Evolutionary conservation across 345 rosid genomes (phyloP), one percentile per base, ranked within the genome.

Genomic region (Syzygium jambos): DNA sequence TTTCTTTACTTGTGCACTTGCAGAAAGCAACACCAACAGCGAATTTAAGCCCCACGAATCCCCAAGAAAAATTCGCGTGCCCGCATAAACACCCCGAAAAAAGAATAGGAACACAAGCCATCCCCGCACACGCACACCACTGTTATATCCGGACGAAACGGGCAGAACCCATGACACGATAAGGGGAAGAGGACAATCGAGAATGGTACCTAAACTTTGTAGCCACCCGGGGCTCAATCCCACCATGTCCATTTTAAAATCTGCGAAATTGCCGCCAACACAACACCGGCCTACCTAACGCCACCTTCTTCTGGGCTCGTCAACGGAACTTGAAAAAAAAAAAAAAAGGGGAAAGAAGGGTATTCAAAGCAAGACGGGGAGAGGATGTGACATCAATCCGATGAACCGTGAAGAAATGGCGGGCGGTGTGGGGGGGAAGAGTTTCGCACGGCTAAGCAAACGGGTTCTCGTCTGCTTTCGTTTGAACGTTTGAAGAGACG

Each of bases 191-290:
- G 12, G 61, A 78, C 49, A 54, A 52, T 89, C 4, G 17, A 49
- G 86, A 85, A 86, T 6, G 14, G 85, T 77, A 91, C 92, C 94
- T 87, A 88, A 92, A 87, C 53, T 68, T 56, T 88, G 86, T 87
- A 87, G 15, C 80, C 86, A 86, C 77, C 57, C 88, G 78, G 85
- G 86, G 22, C 88, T 55, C 34, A 56, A 88, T 51, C 51, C 65
- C 85, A 41, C 30, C 87, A 88, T 87, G 89, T 52, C 89, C 53
- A 34, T 51, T 91, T 89, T 87, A 82, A 91, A 87, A 17, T 78
- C 85, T 43, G 46, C 89, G 85, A 53, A 86, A 87, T 84, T 92
- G 92, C 93, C 93, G 93, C 91, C 93, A 89, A 87, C 46, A 84
- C 53, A 85, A 78, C 90, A 89, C 65, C 91, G 87, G 34, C 89